Conservation (phyloP, 2,329 filamentous ascomycete genomes). For the Arachnomyces sp. region DNA sequence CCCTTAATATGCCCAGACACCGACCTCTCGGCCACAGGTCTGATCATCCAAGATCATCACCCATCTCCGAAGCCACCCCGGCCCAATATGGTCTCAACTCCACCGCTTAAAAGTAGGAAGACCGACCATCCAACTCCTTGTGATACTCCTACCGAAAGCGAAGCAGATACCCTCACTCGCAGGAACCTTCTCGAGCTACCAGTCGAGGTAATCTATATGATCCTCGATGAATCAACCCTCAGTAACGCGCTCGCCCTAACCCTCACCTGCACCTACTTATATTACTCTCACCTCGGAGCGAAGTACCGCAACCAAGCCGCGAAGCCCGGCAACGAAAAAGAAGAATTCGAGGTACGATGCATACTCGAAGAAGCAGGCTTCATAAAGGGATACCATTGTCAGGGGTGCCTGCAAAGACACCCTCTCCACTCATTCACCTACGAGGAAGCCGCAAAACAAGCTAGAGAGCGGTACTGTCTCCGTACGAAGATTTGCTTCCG, state of each 20-base stretch:
- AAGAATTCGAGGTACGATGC: conserved; percentile 1
- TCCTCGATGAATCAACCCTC: background rate
- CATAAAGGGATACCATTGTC: conserved; percentile 1
- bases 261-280: background rate
- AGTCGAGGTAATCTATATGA: background rate
- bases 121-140: no score
- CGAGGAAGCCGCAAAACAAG: conserved; percentile 1
- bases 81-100: no score
- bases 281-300: background rate
- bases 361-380: background rate
- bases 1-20: no score
- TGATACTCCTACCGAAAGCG: background rate
- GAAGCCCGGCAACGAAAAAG: background rate
- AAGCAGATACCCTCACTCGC: background rate
- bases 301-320: background rate
- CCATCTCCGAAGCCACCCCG: no score
- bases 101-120: no score
- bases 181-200: background rate
- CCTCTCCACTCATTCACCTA: background rate
- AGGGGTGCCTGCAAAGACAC: background rate
- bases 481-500: conserved; percentile 2
- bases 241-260: background rate
- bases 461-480: conserved; percentile 2
- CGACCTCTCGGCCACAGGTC: no score
- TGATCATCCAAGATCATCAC: no score